phyloP scores from a whole-genome alignment of 225 moss, liverwort and hornwort species.

The Thuidium tamariscinum region DNA sequence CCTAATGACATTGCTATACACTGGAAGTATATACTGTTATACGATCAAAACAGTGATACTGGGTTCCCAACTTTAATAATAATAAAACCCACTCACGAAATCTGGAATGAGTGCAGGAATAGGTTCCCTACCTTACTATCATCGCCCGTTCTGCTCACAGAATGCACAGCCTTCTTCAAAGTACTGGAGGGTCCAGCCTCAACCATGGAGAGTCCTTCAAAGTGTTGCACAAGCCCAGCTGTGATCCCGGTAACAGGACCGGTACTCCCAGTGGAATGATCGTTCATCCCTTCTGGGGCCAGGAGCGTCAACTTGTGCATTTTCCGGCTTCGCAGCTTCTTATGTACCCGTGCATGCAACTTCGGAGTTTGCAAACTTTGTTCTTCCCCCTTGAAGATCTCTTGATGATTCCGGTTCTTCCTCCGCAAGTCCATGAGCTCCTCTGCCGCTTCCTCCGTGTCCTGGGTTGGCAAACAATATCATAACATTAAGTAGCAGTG shows the following conservation, averaged over 20 bases:
- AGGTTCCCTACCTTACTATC: not conserved
- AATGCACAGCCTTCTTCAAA: not conserved
- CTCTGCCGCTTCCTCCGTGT: not conserved
- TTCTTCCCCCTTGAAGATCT: slow-evolving; percentile 4
- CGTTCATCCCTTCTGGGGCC: not conserved
- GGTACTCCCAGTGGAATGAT: not conserved
- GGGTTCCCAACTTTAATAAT: not conserved
- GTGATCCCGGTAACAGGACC: not conserved
- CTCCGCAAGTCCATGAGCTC: slow-evolving; percentile 16
- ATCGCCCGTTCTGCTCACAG: not conserved
- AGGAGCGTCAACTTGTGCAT: slow-evolving; percentile 18
- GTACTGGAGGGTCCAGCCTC: slow-evolving; percentile 15
- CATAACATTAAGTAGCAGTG: not conserved
- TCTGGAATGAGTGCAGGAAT: not conserved
- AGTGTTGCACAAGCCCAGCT: slow-evolving; percentile 20
- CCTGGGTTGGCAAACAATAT: not conserved
- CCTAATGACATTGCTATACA: not conserved
- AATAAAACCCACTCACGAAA: not conserved
- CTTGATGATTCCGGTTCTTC: slow-evolving; percentile 6
- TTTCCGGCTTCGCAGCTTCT: slow-evolving; percentile 36
- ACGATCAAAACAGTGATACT: not conserved
- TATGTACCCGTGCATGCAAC: slow-evolving; percentile 9
- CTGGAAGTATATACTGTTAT: not conserved
- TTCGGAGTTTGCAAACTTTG: not conserved
- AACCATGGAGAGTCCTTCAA: slow-evolving; percentile 17